A percentile compares a stretch with the other conserved stretches of the same genome.
phyloP scores from a whole-genome alignment of 257 asterid genomes.

The Coffea canephora region DNA sequence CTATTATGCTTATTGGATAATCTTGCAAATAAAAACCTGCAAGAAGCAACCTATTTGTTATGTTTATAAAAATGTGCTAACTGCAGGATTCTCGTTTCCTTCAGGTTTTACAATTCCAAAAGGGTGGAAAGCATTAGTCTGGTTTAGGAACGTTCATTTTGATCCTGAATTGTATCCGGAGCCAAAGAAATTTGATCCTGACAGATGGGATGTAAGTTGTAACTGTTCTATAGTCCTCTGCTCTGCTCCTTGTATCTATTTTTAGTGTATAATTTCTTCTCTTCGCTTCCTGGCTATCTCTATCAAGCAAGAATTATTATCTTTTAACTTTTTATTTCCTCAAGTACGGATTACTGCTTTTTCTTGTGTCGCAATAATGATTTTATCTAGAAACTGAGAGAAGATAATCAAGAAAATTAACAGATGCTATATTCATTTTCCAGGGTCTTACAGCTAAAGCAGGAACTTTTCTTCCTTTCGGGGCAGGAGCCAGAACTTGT shows the following conservation, averaged over 20 bases:
- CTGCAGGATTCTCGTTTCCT: not conserved
- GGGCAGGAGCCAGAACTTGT: conserved; percentile 84
- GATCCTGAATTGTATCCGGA: conserved; percentile 63
- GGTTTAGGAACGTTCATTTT: conserved; percentile 79
- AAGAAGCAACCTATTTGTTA: not conserved
- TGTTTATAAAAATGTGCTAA: not conserved
- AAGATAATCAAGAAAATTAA: too few species aligned
- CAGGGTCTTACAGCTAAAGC: conserved; percentile 71
- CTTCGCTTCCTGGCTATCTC: not conserved
- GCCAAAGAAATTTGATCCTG: conserved; percentile 75
- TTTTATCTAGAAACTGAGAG: not conserved
- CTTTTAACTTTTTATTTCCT: not conserved
- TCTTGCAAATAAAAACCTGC: not conserved
- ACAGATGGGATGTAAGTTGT: conserved; percentile 89
- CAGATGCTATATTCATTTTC: not conserved
- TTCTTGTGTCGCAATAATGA: not conserved
- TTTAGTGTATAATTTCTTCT: too few species aligned
- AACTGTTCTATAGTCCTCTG: not conserved
- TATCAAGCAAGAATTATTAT: not conserved
- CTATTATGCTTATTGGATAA: too few species aligned
- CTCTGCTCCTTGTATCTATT: not conserved
- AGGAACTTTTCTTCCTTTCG: conserved; percentile 81
- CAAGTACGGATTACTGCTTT: not conserved
- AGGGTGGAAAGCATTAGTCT: conserved; percentile 84
- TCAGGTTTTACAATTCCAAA: conserved; percentile 78